Conservation (phyloP, 768 basidiomycete genomes). For the Brasilioporus rufonigricans region DNA sequence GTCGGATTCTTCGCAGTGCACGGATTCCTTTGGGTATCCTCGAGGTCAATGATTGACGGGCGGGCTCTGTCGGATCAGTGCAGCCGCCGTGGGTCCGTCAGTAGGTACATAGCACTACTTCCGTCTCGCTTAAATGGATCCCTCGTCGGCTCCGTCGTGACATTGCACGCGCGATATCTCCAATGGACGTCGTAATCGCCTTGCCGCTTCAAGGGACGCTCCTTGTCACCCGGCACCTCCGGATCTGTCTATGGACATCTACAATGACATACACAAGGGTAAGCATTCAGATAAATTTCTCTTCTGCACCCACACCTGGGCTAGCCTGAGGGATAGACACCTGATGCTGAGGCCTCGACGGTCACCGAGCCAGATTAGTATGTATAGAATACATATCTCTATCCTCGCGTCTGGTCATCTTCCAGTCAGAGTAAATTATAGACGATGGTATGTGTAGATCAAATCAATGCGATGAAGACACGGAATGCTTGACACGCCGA, state of each 20-base stretch:
- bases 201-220: constrained; percentile 3
- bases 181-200: constrained; percentile 19
- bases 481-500: constrained; percentile 10
- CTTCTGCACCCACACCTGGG: constrained; percentile 20
- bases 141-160: constrained; percentile 24
- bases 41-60: background rate
- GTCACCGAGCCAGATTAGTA: constrained; percentile 28
- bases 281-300: constrained; percentile 22
- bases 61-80: background rate
- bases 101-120: constrained; percentile 2
- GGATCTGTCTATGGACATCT: constrained; percentile 13
- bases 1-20: constrained; percentile 7
- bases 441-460: constrained; percentile 31
- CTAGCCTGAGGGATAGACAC: constrained; percentile 25
- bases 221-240: constrained; percentile 10
- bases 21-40: constrained; percentile 2
- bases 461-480: constrained; percentile 17
- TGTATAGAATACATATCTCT: constrained; percentile 23
- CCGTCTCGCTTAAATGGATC: constrained; percentile 12
- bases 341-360: background rate
- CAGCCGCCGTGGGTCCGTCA: constrained; percentile 2
- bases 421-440: constrained; percentile 22
- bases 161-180: background rate
- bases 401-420: constrained; percentile 8
- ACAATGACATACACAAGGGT: constrained; percentile 25